A percentile compares a stretch with the other conserved stretches of the same genome.
Conservation (phyloP, 176 grass and related monocot species). For the Oryza glumipatula region DNA sequence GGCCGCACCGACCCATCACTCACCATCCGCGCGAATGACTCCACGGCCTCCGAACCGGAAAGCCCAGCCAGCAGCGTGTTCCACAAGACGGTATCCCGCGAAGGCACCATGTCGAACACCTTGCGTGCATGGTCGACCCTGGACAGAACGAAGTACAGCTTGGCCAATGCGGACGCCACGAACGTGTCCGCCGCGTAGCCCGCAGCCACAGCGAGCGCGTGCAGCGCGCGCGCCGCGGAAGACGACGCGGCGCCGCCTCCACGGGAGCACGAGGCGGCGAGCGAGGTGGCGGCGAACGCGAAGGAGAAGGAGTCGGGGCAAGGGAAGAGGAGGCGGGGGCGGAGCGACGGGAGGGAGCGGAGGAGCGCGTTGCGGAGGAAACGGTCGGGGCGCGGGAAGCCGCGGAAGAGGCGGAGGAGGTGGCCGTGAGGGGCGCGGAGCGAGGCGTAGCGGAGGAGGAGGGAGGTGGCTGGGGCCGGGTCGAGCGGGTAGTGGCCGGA, state of each 20-base stretch:
- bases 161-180: slow-evolving; percentile 64
- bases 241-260: neutral
- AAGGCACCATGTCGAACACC: slow-evolving; percentile 71
- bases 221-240: slow-evolving; percentile 35
- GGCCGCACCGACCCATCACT: slow-evolving; percentile 40
- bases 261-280: slow-evolving; percentile 49
- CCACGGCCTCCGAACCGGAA: slow-evolving; percentile 52
- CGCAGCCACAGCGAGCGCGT: slow-evolving; percentile 48
- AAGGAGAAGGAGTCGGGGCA: slow-evolving; percentile 58
- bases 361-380: slow-evolving; percentile 75
- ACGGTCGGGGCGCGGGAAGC: slow-evolving; percentile 48
- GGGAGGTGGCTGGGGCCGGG: slow-evolving; percentile 42
- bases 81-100: slow-evolving; percentile 65
- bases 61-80: slow-evolving; percentile 69
- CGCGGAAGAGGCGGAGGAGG: slow-evolving; percentile 65
- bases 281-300: slow-evolving; percentile 54
- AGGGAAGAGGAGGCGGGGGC: slow-evolving; percentile 45
- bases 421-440: slow-evolving; percentile 46
- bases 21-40: slow-evolving; percentile 65
- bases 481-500: slow-evolving; percentile 51
- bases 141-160: slow-evolving; percentile 68
- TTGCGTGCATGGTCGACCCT: slow-evolving; percentile 51
- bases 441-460: slow-evolving; percentile 69
- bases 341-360: slow-evolving; percentile 55
- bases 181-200: slow-evolving; percentile 62